Evolutionary conservation across 192 early-diverging fungal genomes (phyloP), one percentile per base, ranked within the genome.

Genomic region (Gorgonomyces haynaldii): DNA sequence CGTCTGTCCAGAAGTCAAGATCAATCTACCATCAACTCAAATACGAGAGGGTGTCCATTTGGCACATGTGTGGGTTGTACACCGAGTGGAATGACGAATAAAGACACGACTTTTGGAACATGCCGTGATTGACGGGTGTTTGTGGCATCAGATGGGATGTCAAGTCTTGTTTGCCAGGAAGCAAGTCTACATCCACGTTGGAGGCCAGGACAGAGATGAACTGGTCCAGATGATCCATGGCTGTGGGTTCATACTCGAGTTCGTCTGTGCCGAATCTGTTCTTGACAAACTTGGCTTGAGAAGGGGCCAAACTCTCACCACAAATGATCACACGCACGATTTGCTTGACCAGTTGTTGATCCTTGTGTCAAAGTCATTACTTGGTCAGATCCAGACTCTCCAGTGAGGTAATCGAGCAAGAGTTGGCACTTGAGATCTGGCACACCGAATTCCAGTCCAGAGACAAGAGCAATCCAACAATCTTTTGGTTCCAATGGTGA

Each of bases 121-220:
- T 47, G 40, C 80, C 67, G 7, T 50, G 67, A 37, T 82, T 81
- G 26, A 96, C 60, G 0, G 92, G 81, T 45, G 89, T 85, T 54
- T 98, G 95, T 25, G 95, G 95, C 39, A 96, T 31, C 15, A 81
- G 74, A 9, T 55, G 52, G 54, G 74, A 83, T 2, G 86, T 69
- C 4, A 90, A 90, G 44, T 98, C 95, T 12, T 58, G 42, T 0
- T 47, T 37, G 10, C 95, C 95, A 2, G 95, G 82, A 76, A 96
- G 79, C 15, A 98, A 36, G 41, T 83, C 79, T 4, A 92, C 66
- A 17, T 70, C 61, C 9, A 91, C 53, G 22, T 61, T 60, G 2
- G 75, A 59, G 42, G 71, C 70, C 10, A 96, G 52, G 0, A 78
- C 70, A 1, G 78, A 65, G 1, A 98, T 61, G 7, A 78, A 66